These are phyloP conservation scores for Akanthomyces dipterigenus DNA, from an alignment of 2,329 filamentous ascomycete genomes.

Conservation along the genomic window DNA sequence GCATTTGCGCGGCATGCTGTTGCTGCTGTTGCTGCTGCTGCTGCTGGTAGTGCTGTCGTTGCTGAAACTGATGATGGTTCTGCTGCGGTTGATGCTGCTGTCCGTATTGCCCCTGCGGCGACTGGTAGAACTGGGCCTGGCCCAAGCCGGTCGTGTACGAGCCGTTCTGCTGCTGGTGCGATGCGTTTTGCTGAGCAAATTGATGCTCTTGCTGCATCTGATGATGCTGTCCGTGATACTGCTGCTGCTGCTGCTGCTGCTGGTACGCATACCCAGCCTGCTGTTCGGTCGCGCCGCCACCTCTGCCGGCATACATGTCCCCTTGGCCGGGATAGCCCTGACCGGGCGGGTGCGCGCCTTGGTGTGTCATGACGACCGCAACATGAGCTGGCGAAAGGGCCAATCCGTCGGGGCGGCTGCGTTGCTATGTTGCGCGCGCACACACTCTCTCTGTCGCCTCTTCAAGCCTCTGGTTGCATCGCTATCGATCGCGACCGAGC, in stretches of 20 bases:
- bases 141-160: slow-evolving; percentile 14
- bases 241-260: slow-evolving; percentile 21
- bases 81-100: slow-evolving; percentile 16
- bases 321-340: slow-evolving; percentile 33
- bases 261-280: slow-evolving; percentile 15
- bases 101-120: slow-evolving; percentile 20
- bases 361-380: slow-evolving; percentile 27
- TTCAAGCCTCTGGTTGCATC: slow-evolving; percentile 9
- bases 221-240: slow-evolving; percentile 21
- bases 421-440: not conserved
- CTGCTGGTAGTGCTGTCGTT: slow-evolving; percentile 8
- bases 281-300: slow-evolving; percentile 1
- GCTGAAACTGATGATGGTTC: slow-evolving; percentile 19
- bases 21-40: slow-evolving; percentile 15
- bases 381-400: slow-evolving; percentile 13
- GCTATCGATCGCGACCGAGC: slow-evolving; percentile 3
- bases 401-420: not conserved
- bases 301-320: slow-evolving; percentile 17
- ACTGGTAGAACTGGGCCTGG: slow-evolving; percentile 19
- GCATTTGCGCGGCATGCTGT: slow-evolving; percentile 11
- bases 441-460: not conserved
- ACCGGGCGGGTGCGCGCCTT: slow-evolving; percentile 33
- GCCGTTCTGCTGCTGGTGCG: slow-evolving; percentile 19
- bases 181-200: slow-evolving; percentile 17
- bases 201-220: slow-evolving; percentile 20